Base-by-base conservation (phyloP, 305 asterid species). In the Ruellia speciosa region DNA sequence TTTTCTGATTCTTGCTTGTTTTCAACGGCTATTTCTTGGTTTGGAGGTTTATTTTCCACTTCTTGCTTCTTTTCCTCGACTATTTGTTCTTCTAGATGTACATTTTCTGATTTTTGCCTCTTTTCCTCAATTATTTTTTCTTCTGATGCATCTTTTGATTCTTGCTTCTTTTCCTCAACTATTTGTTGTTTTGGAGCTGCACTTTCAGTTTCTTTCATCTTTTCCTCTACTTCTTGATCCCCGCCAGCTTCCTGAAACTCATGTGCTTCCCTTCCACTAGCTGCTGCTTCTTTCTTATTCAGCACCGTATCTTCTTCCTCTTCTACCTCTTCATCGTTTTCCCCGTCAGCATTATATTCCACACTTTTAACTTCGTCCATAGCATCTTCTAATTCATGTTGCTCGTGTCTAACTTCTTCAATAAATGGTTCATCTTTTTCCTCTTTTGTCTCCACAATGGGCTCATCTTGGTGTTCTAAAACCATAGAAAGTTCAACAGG, bases 11-110 rank as follows among this genome's bases (percentile, higher is more conserved):
- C 70, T 6, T 59, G 52, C 16, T 59, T 48, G 51, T 47, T 57
- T 14, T 64, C 60, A 9, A 35, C 57, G 15, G 40, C 70, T 40
- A 52, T 9, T 63, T 65, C 74, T 49, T 49, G 55, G 0, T 13
- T n/a, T 43, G 49, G 49, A 6, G 16, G 3, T 12, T 6, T 12
- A 43, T 43, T 13, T 3, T 43, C 49, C 16, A n/a, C 5, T n/a
- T 43, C 49, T 43, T 43, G 14, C 60, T 74, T 43, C 16, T 43
- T 60, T 40, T 66, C 60, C 33, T 48, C 58, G 34, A 34, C 8
- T 14, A 19, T 66, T 19, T 8, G 49, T 50, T 41, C 67, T 58
- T 52, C 35, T 63, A 15, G 49, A 1, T 9, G 2, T n/a, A 12
- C 49, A n/a, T 43, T 43, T 12, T 43, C 49, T 12, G 49, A n/a